Evolutionary conservation across 805 yeast species (phyloP).

Genomic region (Danielia oregonensis): DNA sequence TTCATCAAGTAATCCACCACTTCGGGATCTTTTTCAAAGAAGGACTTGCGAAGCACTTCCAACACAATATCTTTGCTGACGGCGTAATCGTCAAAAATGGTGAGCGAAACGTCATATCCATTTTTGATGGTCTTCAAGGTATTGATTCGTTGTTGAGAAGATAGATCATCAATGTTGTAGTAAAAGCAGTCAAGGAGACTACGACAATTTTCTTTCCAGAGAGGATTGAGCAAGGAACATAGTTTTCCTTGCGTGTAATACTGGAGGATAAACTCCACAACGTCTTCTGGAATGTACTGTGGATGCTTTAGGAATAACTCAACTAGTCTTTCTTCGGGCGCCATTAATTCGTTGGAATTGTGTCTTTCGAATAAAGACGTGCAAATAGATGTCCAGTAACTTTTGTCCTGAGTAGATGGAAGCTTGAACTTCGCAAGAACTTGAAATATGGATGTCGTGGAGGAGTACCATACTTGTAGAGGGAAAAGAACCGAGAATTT

Average conservation of each 20-base stretch:
- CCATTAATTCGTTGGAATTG: constrained; percentile 32
- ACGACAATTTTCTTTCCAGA: constrained; percentile 49
- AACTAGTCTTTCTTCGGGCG: constrained; percentile 42
- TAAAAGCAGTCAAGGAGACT: constrained; percentile 45
- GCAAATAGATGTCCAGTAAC: constrained; percentile 34
- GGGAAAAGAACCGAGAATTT: constrained; percentile 27
- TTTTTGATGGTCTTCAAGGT: constrained; percentile 33
- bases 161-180: constrained; percentile 12
- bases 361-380: constrained; percentile 28
- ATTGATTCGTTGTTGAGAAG: constrained; percentile 25
- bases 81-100: constrained; percentile 25
- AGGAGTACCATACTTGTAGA: constrained; percentile 39
- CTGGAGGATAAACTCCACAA: constrained; percentile 42
- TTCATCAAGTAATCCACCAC: constrained; percentile 29
- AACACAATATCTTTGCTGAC: constrained; percentile 30
- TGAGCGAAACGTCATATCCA: constrained; percentile 31
- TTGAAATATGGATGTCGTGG: constrained; percentile 37
- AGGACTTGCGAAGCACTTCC: constrained; percentile 27
- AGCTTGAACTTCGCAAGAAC: constrained; percentile 25
- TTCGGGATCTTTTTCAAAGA: constrained; percentile 25
- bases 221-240: constrained; percentile 50
- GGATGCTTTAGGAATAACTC: constrained; percentile 38
- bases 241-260: constrained; percentile 46
- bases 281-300: constrained; percentile 31
- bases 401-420: constrained; percentile 24